phyloP scores from a whole-genome alignment of 805 yeast genomes.

The Sungouiozyma intestinalis region DNA sequence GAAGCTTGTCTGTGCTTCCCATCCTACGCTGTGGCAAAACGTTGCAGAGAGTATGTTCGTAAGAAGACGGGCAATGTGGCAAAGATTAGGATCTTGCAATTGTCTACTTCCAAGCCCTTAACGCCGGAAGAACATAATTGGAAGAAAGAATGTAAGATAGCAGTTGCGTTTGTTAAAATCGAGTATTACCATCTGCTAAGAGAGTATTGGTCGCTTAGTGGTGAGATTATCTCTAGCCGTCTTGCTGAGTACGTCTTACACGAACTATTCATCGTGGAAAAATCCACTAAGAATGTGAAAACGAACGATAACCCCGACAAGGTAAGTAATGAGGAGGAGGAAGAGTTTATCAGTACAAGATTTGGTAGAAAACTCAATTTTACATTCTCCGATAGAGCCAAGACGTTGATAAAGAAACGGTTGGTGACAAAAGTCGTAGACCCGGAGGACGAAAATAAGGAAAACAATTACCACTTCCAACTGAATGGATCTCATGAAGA shows the following conservation, averaged over 20 bases:
- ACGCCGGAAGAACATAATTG: conserved; percentile 47
- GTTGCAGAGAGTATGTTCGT: conserved; percentile 73
- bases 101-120: conserved; percentile 60
- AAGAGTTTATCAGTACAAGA: conserved; percentile 71
- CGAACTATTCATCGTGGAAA: conserved; percentile 38
- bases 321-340: conserved; percentile 13
- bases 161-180: conserved; percentile 68
- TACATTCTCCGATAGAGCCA: conserved; percentile 65
- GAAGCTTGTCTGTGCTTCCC: conserved; percentile 74
- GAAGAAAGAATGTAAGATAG: conserved; percentile 56
- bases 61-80: conserved; percentile 26
- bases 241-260: conserved; percentile 74
- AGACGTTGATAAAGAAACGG: conserved; percentile 59
- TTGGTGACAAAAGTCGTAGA: conserved; percentile 57
- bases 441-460: conserved; percentile 11
- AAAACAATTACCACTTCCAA: conserved; percentile 14
- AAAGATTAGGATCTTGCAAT: conserved; percentile 53
- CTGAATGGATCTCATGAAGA: conserved; percentile 3
- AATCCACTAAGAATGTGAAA: conserved; percentile 8
- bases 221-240: conserved; percentile 92
- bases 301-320: conserved; percentile 1
- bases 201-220: conserved; percentile 93
- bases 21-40: conserved; percentile 63
- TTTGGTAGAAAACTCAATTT: conserved; percentile 78
- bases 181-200: conserved; percentile 55